Evolutionary conservation across 306 rosid species (phyloP).

Genomic region (Gillenia trifoliata): DNA sequence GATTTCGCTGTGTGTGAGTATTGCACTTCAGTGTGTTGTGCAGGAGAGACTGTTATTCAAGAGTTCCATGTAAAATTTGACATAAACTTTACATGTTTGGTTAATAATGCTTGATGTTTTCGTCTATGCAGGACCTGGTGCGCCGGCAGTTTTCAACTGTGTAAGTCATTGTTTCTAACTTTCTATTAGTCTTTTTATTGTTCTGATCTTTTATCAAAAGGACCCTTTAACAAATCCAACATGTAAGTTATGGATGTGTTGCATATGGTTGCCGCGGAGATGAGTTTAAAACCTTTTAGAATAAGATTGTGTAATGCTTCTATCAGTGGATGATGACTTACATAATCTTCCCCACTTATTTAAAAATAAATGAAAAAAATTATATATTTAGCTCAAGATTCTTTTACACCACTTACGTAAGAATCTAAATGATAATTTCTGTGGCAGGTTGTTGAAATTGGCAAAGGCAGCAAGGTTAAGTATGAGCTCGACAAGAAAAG

Average conservation of each 20-base stretch:
- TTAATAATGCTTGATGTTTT: slow-evolving; percentile 21
- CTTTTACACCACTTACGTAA: not conserved
- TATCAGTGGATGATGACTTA: not conserved
- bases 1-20: not conserved
- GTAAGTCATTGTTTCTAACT: slow-evolving; percentile 40
- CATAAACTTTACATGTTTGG: not conserved
- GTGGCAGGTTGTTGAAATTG: slow-evolving; percentile 85
- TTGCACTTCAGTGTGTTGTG: not conserved
- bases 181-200: not conserved
- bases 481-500: slow-evolving; percentile 86
- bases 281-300: not conserved
- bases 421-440: slow-evolving; percentile 22
- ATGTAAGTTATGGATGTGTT: not conserved
- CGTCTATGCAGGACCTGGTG: slow-evolving; percentile 79
- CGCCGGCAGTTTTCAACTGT: slow-evolving; percentile 85
- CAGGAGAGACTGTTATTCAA: not conserved
- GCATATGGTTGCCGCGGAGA: not conserved
- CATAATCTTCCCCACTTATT: not conserved
- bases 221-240: not conserved
- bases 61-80: not conserved
- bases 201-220: not conserved
- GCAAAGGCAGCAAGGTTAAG: slow-evolving; percentile 95
- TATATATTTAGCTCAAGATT: not conserved
- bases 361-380: not conserved
- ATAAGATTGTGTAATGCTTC: not conserved